These are phyloP conservation scores for Dactylellina sp. DNA, from an alignment of 2,329 filamentous ascomycete species.

Conservation along the genomic window DNA sequence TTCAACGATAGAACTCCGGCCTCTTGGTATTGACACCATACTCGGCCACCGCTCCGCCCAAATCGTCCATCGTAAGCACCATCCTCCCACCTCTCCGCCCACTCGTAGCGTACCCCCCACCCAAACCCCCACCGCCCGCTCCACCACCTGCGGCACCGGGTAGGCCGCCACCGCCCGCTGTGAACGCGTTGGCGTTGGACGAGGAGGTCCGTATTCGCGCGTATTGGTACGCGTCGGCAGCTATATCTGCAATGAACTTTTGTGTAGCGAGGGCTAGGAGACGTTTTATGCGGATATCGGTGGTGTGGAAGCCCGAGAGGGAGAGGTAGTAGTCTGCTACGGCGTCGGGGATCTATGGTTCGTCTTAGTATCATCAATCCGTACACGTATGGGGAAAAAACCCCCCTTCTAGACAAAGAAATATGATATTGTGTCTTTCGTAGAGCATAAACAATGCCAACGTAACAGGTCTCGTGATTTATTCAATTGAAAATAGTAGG, in stretches of 20 bases:
- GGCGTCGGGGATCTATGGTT: constrained; percentile 86
- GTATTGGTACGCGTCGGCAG: constrained; percentile 97
- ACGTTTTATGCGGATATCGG: constrained; percentile 87
- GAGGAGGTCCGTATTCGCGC: constrained; percentile 92
- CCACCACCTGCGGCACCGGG: constrained; percentile 69
- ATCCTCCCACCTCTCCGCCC: constrained; percentile 91
- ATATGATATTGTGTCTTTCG: too few relatives aligned
- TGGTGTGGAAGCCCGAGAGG: constrained; percentile 90
- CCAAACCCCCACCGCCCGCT: constrained; percentile 63
- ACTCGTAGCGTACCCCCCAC: constrained; percentile 76
- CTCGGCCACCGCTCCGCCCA: constrained; percentile 97
- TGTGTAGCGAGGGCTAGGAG: constrained; percentile 97
- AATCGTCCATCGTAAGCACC: constrained; percentile 96
- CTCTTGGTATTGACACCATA: constrained; percentile 98
- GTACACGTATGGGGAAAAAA: neutral
- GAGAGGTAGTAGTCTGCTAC: constrained; percentile 99
- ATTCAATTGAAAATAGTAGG: too few relatives aligned
- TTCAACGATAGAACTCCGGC: constrained; percentile 91
- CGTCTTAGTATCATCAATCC: neutral
- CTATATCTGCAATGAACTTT: constrained; percentile 98
- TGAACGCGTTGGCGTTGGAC: constrained; percentile 80
- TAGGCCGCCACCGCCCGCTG: constrained; percentile 71
- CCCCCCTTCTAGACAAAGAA: too few relatives aligned
- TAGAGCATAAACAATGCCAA: too few relatives aligned
- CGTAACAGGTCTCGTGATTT: too few relatives aligned